phyloP scores from a whole-genome alignment of 2,329 filamentous ascomycete species.

The Ambrosiella cleistominuta region DNA sequence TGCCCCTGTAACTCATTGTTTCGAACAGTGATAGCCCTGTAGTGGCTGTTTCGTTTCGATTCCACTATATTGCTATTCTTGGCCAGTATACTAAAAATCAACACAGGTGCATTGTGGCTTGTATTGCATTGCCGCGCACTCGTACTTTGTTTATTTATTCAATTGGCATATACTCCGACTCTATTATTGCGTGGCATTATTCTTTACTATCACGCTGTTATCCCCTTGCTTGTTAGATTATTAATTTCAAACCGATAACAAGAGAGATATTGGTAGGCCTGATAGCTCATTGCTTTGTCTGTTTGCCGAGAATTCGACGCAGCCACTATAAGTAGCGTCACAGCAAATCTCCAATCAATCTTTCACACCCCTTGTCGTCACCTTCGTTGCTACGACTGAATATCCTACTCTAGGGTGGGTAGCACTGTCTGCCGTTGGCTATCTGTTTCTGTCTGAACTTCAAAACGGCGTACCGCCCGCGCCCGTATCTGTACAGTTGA shows the following conservation, averaged over 20 bases:
- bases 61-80: background rate
- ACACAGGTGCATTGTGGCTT: background rate
- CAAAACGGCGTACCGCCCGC: background rate
- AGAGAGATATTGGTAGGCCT: background rate
- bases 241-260: conserved; percentile 3
- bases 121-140: background rate
- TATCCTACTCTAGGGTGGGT: background rate
- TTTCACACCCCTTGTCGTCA: background rate
- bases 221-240: background rate
- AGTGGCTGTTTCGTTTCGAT: background rate
- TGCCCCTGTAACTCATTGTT: background rate
- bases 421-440: background rate
- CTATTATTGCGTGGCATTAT: background rate
- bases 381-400: background rate
- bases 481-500: background rate
- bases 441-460: background rate
- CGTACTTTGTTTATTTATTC: background rate
- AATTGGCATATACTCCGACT: background rate
- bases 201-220: background rate
- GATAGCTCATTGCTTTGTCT: background rate
- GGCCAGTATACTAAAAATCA: background rate
- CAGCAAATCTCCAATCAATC: background rate
- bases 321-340: background rate
- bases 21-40: background rate
- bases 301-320: background rate